These are phyloP conservation scores for Anisodus tanguticus DNA, from an alignment of 257 asterid genomes.

Conservation along the genomic window DNA sequence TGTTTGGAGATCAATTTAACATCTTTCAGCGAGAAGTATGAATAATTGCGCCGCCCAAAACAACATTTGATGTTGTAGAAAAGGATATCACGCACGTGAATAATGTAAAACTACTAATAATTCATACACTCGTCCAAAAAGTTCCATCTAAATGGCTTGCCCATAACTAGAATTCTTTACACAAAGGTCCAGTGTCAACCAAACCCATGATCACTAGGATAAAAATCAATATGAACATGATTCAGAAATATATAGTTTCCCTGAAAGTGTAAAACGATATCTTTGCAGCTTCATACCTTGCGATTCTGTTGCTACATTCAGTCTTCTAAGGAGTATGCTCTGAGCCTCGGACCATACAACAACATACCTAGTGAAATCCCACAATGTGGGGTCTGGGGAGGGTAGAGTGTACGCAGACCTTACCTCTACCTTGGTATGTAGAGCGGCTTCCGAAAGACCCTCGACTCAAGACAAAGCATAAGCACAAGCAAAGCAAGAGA, in stretches of 20 bases:
- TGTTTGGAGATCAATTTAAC: background rate
- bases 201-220: too few relatives aligned
- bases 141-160: background rate
- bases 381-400: too few relatives aligned
- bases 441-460: too few relatives aligned
- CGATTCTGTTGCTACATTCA: conserved; percentile 3
- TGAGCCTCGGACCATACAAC: background rate
- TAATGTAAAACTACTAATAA: background rate
- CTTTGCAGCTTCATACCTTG: conserved; percentile 1
- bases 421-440: too few relatives aligned
- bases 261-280: background rate
- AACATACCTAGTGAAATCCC: too few relatives aligned
- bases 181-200: background rate
- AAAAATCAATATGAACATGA: background rate
- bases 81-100: background rate
- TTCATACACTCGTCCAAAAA: background rate
- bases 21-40: background rate
- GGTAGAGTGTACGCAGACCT: too few relatives aligned
- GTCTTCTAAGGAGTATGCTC: conserved; percentile 18
- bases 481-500: too few relatives aligned
- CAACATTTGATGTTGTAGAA: background rate
- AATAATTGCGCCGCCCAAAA: background rate
- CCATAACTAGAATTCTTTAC: background rate
- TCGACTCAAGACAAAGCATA: too few relatives aligned
- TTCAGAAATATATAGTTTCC: conserved; percentile 7